Conservation (phyloP, 805 yeast genomes). For the Hanseniaspora taiwanica region DNA sequence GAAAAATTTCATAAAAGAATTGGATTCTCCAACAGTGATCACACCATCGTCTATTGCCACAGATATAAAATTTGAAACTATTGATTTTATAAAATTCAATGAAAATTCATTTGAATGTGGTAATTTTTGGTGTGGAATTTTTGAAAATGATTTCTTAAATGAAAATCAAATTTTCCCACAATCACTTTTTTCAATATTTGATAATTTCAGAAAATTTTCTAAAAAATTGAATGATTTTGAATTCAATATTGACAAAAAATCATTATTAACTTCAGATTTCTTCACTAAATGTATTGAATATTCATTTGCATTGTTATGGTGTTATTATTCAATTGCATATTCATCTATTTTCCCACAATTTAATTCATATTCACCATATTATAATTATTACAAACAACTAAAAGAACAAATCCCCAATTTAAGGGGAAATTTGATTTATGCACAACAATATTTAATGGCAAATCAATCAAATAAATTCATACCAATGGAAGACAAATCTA, state of each 20-base stretch:
- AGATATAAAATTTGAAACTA: background rate
- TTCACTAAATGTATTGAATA: background rate
- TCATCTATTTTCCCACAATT: background rate
- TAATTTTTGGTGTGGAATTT: background rate
- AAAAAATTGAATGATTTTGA: background rate
- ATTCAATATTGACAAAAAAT: background rate
- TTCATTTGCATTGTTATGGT: background rate
- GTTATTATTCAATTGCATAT: background rate
- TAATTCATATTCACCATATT: background rate
- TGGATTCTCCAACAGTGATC: too few relatives aligned
- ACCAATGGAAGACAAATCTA: background rate
- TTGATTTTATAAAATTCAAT: background rate
- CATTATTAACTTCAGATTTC: background rate
- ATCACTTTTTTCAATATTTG: background rate
- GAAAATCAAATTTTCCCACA: background rate
- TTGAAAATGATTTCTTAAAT: background rate
- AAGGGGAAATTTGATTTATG: background rate
- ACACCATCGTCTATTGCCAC: too few relatives aligned
- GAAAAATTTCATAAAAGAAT: background rate
- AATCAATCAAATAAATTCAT: background rate
- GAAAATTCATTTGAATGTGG: background rate
- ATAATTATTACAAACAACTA: background rate
- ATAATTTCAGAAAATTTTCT: background rate
- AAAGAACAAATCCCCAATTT: background rate
- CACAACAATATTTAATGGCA: background rate